Evolutionary conservation across 2,329 filamentous ascomycete species (phyloP), one percentile per base, ranked within the genome.

Genomic region (Paraconiothyrium sp.): DNA sequence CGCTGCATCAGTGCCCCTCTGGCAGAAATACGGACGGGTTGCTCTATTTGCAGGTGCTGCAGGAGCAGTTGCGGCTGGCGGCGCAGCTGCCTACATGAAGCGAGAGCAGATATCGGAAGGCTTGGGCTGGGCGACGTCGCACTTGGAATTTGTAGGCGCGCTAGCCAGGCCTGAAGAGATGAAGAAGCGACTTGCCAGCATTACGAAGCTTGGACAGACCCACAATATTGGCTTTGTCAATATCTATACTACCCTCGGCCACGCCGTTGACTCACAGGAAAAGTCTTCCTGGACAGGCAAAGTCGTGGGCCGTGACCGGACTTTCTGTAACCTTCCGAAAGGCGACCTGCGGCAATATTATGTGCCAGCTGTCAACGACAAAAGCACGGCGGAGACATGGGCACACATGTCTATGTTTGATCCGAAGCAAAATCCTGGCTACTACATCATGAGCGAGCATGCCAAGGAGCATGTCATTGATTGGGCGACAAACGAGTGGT

Each of bases 71-170:
- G 89, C 94, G 0, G 94, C 91, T 0, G 92, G 92, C 8, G 91
- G 91, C 0, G 92, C 92, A 0, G 93, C 93, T 8, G 91, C 94
- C 11, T 98, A 97, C 82, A 84, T 91, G 71, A 93, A 95, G 71
- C 88, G 92, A 58, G 92, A 96, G 35, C 89, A 92, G 65, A 88
- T 98, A 63, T 87, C 86, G 2, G 85, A 90, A 62, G 91, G 94
- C 8, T 90, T 90, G 82, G 84, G 84, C 10, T 98, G 94, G 93
- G 92, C 92, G 14, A 88, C 90, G 16, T 95, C 92, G 39, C 95
- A 99, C 79, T 87, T 99, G 30, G 92, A 95, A 77, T 99, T 98
- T 72, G 92, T 98, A 1, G 93, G 93, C 2, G 96, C 93, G 72
- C 85, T 99, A 8, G 91, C 92, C 51, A 89, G 92, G n/a, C 89